Percentiles rank a stretch among this genome's conserved stretches.
Conservation (phyloP, 352 stramenopile species). For the Phytophthora podocarpi region DNA sequence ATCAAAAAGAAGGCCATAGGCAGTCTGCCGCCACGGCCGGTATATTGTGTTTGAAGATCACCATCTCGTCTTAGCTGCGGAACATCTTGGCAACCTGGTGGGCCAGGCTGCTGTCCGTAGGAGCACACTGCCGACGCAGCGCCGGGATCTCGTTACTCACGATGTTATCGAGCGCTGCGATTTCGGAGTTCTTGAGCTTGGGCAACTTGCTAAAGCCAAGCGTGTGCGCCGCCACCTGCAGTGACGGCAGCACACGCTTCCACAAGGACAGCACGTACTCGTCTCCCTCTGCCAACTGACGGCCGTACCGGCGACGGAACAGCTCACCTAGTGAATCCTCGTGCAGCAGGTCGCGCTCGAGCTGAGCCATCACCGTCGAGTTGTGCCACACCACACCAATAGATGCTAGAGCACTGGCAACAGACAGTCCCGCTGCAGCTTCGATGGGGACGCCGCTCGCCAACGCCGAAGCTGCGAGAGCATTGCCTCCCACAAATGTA, state of each 20-base stretch:
- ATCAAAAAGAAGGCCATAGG: conserved; percentile 19
- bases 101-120: conserved; percentile 79
- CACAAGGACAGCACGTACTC: conserved; percentile 97
- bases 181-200: conserved; percentile 83
- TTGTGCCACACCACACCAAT: conserved; percentile 92
- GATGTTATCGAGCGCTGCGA: conserved; percentile 90
- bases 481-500: conserved; percentile 74
- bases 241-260: conserved; percentile 87
- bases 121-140: conserved; percentile 86
- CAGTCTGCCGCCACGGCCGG: conserved; percentile 11
- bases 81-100: conserved; percentile 90
- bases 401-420: conserved; percentile 77
- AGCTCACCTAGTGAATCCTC: conserved; percentile 90
- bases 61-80: conserved; percentile 41
- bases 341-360: conserved; percentile 87
- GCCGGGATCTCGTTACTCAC: conserved; percentile 88
- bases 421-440: conserved; percentile 80
- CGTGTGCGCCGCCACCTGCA: conserved; percentile 88
- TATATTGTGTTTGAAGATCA: conserved; percentile 27
- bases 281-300: conserved; percentile 96
- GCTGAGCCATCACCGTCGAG: conserved; percentile 80
- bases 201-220: conserved; percentile 84
- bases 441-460: conserved; percentile 82
- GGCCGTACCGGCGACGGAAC: conserved; percentile 94
- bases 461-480: conserved; percentile 74